These are phyloP conservation scores for Globisporangium acanthophoron DNA, from an alignment of 352 stramenopile genomes.

Conservation along the genomic window DNA sequence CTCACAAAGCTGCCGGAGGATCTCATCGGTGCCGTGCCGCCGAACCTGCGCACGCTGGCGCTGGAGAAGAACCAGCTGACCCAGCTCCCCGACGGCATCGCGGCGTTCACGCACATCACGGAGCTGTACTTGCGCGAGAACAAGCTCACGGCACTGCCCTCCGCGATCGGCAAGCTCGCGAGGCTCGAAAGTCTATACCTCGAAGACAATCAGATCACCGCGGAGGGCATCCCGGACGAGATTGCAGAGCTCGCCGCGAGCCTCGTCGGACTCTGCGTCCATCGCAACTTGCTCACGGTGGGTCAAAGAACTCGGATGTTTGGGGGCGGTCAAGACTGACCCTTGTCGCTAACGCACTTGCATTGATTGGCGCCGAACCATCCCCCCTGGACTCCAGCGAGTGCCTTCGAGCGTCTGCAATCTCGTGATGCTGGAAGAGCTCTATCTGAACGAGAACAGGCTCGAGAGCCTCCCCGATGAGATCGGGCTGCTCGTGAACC, in stretches of 20 bases:
- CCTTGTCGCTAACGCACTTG: not conserved
- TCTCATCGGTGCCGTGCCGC: slow-evolving; percentile 41
- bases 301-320: not conserved
- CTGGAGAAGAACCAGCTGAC: slow-evolving; percentile 75
- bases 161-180: slow-evolving; percentile 40
- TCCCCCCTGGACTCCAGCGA: slow-evolving; percentile 17
- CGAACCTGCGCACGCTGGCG: slow-evolving; percentile 68
- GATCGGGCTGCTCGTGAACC: slow-evolving; percentile 63
- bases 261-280: slow-evolving; percentile 67
- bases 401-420: slow-evolving; percentile 61
- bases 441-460: slow-evolving; percentile 80
- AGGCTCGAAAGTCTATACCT: slow-evolving; percentile 81
- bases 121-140: slow-evolving; percentile 87
- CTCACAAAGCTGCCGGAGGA: slow-evolving; percentile 50
- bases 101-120: slow-evolving; percentile 41
- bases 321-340: no score
- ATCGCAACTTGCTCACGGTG: slow-evolving; percentile 76
- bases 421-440: slow-evolving; percentile 67
- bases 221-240: slow-evolving; percentile 43
- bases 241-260: slow-evolving; percentile 37
- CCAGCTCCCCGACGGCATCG: slow-evolving; percentile 47
- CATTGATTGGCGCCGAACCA: no score
- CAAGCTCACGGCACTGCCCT: slow-evolving; percentile 43
- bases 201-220: slow-evolving; percentile 80
- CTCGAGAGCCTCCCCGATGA: slow-evolving; percentile 65